Percentiles rank a stretch among this genome's conserved stretches.
These are phyloP conservation scores for Alloteropsis semialata DNA, from an alignment of 176 grass and related monocot genomes.

Conservation along the genomic window DNA sequence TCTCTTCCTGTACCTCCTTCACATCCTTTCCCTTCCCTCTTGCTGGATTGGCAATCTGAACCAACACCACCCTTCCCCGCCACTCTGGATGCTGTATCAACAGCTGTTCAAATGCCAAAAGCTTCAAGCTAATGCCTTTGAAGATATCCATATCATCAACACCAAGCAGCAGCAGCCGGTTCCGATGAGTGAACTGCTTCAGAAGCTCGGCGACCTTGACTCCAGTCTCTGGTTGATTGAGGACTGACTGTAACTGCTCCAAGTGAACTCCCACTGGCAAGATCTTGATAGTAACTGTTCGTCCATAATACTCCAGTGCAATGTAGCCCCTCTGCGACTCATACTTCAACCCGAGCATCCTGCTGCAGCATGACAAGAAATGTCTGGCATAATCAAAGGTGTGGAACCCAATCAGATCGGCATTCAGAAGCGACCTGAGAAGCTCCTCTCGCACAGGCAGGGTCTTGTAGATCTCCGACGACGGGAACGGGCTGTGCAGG, in stretches of 20 bases:
- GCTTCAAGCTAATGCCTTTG: slow-evolving; percentile 91
- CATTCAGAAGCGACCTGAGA: slow-evolving; percentile 70
- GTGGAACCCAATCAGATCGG: slow-evolving; percentile 91
- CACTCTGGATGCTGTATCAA: slow-evolving; percentile 73
- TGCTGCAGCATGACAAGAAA: slow-evolving; percentile 86
- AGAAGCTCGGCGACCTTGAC: slow-evolving; percentile 71
- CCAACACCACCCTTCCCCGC: slow-evolving; percentile 67
- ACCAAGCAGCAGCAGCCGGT: slow-evolving; percentile 59
- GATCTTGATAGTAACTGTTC: slow-evolving; percentile 92
- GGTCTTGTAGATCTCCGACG: slow-evolving; percentile 84
- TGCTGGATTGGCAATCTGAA: slow-evolving; percentile 93
- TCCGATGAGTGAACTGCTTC: slow-evolving; percentile 55
- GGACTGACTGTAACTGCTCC: slow-evolving; percentile 61
- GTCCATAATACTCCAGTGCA: slow-evolving; percentile 80
- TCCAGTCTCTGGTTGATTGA: slow-evolving; percentile 57
- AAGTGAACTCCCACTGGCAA: slow-evolving; percentile 85
- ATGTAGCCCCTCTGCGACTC: slow-evolving; percentile 93
- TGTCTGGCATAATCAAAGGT: slow-evolving; percentile 92
- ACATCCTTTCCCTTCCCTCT: slow-evolving; percentile 90
- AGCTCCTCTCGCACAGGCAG: slow-evolving; percentile 82
- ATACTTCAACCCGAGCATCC: slow-evolving; percentile 88
- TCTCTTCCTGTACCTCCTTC: slow-evolving; percentile 79
- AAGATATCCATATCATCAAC: slow-evolving; percentile 99
- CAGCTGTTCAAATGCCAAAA: slow-evolving; percentile 90
- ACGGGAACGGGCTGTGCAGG: slow-evolving; percentile 90